Conservation (phyloP, 495 filamentous ascomycete genomes). For the Bombardia bombarda region DNA sequence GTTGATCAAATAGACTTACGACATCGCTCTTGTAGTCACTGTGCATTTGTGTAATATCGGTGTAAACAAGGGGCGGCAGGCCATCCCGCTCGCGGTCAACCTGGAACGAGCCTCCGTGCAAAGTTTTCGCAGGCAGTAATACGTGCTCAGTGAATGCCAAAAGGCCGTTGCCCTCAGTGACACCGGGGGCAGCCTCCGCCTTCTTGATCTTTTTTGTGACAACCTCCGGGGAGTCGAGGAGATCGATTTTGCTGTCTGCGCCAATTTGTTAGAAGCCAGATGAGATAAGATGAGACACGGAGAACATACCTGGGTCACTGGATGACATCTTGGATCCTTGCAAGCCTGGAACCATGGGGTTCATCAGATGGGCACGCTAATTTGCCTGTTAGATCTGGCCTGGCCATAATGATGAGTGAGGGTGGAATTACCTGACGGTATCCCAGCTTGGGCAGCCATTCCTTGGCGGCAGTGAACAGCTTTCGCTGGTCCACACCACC, state of each 20-base stretch:
- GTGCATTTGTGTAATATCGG: conserved; percentile 57
- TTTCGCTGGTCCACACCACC: conserved; percentile 85
- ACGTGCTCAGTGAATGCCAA: conserved; percentile 78
- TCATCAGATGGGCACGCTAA: conserved; percentile 79
- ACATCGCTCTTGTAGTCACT: conserved; percentile 74
- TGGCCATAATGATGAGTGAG: conserved; percentile 7
- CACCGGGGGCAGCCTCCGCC: conserved; percentile 63
- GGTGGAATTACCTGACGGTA: conserved; percentile 44
- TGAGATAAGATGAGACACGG: not conserved
- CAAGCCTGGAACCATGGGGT: conserved; percentile 82
- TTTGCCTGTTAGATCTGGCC: too few species aligned
- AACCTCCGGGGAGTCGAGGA: conserved; percentile 66
- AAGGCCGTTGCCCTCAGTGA: conserved; percentile 78
- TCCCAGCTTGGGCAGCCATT: conserved; percentile 62
- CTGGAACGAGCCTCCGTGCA: conserved; percentile 45
- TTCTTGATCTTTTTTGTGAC: conserved; percentile 78
- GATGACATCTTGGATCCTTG: conserved; percentile 73
- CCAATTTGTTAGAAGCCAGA: conserved; percentile 42
- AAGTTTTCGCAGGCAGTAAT: conserved; percentile 58
- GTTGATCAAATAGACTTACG: conserved; percentile 39
- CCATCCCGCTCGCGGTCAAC: conserved; percentile 56
- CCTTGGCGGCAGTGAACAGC: conserved; percentile 74
- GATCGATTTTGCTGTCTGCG: conserved; percentile 82
- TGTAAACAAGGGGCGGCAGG: conserved; percentile 70
- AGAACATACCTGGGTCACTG: conserved; percentile 35